Evolutionary conservation across 164 flowering plant genomes (phyloP), one percentile per base, ranked within the genome.

Genomic region (Tinospora cordifolia): DNA sequence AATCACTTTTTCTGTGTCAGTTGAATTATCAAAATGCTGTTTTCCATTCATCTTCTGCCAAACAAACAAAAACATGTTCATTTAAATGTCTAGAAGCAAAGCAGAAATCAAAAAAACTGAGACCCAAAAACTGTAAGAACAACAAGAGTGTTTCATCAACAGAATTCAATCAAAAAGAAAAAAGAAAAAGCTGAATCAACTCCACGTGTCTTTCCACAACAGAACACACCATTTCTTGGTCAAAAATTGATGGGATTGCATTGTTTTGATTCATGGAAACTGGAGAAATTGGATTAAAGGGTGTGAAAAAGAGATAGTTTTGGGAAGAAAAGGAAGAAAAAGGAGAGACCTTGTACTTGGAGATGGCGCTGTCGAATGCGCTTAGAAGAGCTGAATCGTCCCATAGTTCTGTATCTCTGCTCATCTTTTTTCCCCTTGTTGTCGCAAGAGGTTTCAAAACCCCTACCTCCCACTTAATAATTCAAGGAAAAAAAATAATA

Each of bases 361-460:
- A 68, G 63, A 91, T 75, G 74, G 94, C 90, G 60, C 72, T 40
- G 41, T 88, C 85, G 72, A 89, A 89, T 65, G 97, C 94, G 59
- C 80, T 77, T 74, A 88, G 41, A 44, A 91, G 87, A 70, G 87
- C 87, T 0, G 94, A 86, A 74, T 91, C 92, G 59, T 88, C 94
- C 94, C 91, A 89, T 24, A 84, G 71, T 1, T 76, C 87, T 4
- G 73, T 78, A 68, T 77, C 82, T 72, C 82, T 82, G 41, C 79
- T 86, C 88, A 81, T 82, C 74, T 25, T 36, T 63, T 62, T 51
- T 51, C 58, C 8, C 21, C 59, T 19, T 7, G n/a, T 51, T 2
- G 22, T 51, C 36, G 36, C 36, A 30, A 4, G 4, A 4, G 4
- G 36, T 30, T 30, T 30, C 4, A 4, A 30, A 30, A 30, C 36